These are phyloP conservation scores for Xanthoparmelia taractica DNA, from an alignment of 495 filamentous ascomycete species.

Conservation along the genomic window DNA sequence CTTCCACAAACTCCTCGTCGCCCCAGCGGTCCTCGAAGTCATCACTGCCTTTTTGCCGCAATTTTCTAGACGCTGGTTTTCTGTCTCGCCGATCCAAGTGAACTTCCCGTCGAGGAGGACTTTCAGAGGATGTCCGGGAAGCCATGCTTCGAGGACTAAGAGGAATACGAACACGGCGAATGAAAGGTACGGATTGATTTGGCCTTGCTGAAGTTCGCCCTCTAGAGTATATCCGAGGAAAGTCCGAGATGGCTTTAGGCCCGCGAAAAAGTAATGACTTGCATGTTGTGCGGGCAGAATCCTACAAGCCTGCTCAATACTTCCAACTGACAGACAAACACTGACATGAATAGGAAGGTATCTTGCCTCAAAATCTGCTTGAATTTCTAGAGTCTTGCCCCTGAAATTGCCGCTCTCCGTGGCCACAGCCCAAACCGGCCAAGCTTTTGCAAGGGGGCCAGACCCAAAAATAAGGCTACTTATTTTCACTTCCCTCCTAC, in stretches of 20 bases:
- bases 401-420: not conserved
- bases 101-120: constrained; percentile 1
- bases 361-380: not conserved
- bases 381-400: not conserved
- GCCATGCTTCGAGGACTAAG: constrained; percentile 1
- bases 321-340: not conserved
- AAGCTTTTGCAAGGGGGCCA: constrained; percentile 13
- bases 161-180: too few relatives aligned
- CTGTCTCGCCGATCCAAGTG: constrained; percentile 4
- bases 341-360: not conserved
- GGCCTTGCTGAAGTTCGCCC: too few relatives aligned
- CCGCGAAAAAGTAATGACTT: too few relatives aligned
- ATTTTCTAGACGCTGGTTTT: constrained; percentile 25
- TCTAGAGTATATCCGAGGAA: too few relatives aligned
- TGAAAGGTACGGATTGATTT: not conserved
- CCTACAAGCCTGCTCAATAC: not conserved
- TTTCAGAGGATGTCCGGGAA: not conserved
- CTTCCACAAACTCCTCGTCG: constrained; percentile 57
- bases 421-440: constrained; percentile 9
- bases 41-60: constrained; percentile 34
- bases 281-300: not conserved
- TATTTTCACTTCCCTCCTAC: not conserved
- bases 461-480: constrained; percentile 17
- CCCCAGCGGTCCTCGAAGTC: constrained; percentile 73
- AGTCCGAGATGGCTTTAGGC: too few relatives aligned